Evolutionary conservation across 2,329 filamentous ascomycete genomes (phyloP), one percentile per base, ranked within the genome.

Genomic region (Cladosporium sp.): DNA sequence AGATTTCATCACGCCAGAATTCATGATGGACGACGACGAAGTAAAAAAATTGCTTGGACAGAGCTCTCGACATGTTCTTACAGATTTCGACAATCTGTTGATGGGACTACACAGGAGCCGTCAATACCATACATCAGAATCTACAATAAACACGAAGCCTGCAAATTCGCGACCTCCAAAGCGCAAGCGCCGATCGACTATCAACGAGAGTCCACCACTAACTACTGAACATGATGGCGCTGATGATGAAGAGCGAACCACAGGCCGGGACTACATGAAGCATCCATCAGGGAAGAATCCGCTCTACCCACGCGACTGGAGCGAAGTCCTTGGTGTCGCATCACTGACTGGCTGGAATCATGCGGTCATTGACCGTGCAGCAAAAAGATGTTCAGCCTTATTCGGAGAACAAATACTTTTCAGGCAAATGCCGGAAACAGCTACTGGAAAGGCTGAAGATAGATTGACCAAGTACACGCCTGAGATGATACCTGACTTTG

Each of bases 241-340:
- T 46, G 39, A 46, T 21, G 30, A 23, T 10, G 28, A 57, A 39
- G n/a, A 57, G 16, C 54, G 32, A n/a, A 13, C 7, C 11, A 5
- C 28, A n/a, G 14, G 5, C 16, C 26, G 26, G 21, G 28, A 16
- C 67, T 25, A 36, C 53, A 43, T 18, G 23, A 57, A 54, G 16
- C 51, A 57, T 16, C 13, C 62, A 16, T 48, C 58, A 21, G 48
- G 59, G 7, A 28, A n/a, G n/a, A 66, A 64, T 28, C 56, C 30
- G 13, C 60, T 82, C 74, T 82, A 76, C 16, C 79, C 87, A 14
- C 85, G 91, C 25, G 91, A 96, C 78, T 98, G 94, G 94, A 90
- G 88, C 70, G 91, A 96, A 70, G 85, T 97, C 1, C 79, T 97
- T 30, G 91, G 91, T 0, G 83, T 92, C 0, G 94, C 94, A 2